Evolutionary conservation across 352 stramenopile genomes (phyloP).

Genomic region (Phytophthora cajani): DNA sequence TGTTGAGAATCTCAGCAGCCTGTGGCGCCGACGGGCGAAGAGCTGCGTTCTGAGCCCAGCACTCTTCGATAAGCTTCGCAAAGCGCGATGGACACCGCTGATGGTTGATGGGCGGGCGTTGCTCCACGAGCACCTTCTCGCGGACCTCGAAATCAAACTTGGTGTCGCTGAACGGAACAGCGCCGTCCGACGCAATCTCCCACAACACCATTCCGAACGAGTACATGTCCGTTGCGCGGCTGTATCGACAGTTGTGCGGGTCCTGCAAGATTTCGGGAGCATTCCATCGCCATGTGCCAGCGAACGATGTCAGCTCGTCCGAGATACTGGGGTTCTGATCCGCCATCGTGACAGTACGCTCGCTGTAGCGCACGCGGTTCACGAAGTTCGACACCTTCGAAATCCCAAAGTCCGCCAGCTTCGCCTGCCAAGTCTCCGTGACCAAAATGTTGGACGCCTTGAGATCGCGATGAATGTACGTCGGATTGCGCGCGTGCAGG

Average conservation of each 20-base stretch:
- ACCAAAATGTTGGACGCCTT: constrained; percentile 81
- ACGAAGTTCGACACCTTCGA: constrained; percentile 59
- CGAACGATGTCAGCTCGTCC: constrained; percentile 69
- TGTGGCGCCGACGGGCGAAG: constrained; percentile 54
- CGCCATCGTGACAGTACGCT: constrained; percentile 37
- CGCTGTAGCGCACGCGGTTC: constrained; percentile 47
- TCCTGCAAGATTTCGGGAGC: constrained; percentile 71
- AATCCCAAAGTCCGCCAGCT: constrained; percentile 65
- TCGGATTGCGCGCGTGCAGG: constrained; percentile 72
- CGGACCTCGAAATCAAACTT: constrained; percentile 78
- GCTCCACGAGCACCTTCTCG: constrained; percentile 60
- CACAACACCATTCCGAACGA: constrained; percentile 79
- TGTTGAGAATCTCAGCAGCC: constrained; percentile 56
- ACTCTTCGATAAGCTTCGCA: constrained; percentile 63
- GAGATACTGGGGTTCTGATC: constrained; percentile 52
- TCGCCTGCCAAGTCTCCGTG: constrained; percentile 75
- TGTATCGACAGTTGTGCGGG: constrained; percentile 71
- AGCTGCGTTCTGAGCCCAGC: constrained; percentile 59
- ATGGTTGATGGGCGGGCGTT: constrained; percentile 59
- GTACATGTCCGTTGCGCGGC: constrained; percentile 73
- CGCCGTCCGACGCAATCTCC: constrained; percentile 71
- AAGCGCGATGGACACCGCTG: constrained; percentile 61
- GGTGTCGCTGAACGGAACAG: constrained; percentile 66
- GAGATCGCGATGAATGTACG: constrained; percentile 78
- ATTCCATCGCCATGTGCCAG: constrained; percentile 78